These are phyloP conservation scores for Cornus suecica DNA, from an alignment of 148 eudicot genomes.

Conservation along the genomic window DNA sequence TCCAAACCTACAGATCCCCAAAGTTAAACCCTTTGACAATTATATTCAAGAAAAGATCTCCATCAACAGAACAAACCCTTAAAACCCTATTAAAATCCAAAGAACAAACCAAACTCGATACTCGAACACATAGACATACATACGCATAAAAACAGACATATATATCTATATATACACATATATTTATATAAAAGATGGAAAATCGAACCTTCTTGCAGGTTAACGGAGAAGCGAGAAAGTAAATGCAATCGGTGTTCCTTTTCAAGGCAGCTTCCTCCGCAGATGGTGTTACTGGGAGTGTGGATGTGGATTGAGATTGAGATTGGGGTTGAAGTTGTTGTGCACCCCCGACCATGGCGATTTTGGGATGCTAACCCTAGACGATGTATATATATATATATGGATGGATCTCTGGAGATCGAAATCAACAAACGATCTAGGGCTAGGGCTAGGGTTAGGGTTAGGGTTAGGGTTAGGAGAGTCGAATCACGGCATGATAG, in stretches of 20 bases:
- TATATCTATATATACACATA: not conserved
- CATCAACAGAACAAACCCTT: not conserved
- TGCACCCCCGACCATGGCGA: slow-evolving; percentile 17
- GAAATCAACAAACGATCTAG: not conserved
- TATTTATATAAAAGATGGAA: not conserved
- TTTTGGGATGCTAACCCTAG: slow-evolving; percentile 8
- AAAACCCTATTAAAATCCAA: slow-evolving; percentile 8
- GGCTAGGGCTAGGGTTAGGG: too few relatives aligned
- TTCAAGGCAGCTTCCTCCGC: slow-evolving; percentile 70
- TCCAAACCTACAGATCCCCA: slow-evolving; percentile 4
- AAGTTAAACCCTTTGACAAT: not conserved
- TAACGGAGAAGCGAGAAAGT: slow-evolving; percentile 88
- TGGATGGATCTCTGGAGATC: not conserved
- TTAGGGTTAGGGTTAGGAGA: not conserved
- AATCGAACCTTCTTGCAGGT: slow-evolving; percentile 78
- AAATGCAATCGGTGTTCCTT: slow-evolving; percentile 80
- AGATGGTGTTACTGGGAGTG: not conserved
- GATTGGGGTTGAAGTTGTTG: not conserved
- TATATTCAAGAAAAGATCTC: not conserved
- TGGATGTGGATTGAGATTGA: not conserved
- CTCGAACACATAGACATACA: not conserved
- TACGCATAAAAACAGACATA: too few relatives aligned
- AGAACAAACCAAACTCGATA: not conserved
- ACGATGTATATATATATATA: too few relatives aligned
- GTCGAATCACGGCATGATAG: not conserved